Evolutionary conservation across 257 asterid genomes (phyloP).

Genomic region (Nicotiana paniculata): DNA sequence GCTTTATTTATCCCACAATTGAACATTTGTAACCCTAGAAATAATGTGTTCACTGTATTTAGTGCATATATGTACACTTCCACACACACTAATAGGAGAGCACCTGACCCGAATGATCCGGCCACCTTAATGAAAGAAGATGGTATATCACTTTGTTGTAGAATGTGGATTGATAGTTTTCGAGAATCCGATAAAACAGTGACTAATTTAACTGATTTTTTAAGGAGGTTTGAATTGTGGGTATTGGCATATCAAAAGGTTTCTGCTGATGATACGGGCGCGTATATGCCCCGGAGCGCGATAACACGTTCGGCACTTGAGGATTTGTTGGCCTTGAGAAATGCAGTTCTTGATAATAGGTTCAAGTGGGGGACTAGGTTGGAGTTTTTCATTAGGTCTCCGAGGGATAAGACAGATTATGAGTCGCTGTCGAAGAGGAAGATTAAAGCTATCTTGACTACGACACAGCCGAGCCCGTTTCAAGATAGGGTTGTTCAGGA

Average conservation of each 20-base stretch:
- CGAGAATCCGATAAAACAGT: conserved; percentile 59
- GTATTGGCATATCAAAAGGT: conserved; percentile 93
- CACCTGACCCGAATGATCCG: conserved; percentile 80
- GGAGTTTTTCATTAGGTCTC: conserved; percentile 78
- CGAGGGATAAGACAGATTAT: conserved; percentile 82
- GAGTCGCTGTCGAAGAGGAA: conserved; percentile 88
- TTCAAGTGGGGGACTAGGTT: conserved; percentile 96
- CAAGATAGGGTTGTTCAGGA: conserved; percentile 94
- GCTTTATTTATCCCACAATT: conserved; percentile 24
- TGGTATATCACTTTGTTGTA: conserved; percentile 67
- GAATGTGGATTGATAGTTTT: conserved; percentile 85
- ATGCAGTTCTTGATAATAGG: conserved; percentile 76
- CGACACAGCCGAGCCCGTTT: conserved; percentile 71
- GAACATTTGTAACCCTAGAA: conserved; percentile 13
- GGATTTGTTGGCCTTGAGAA: conserved; percentile 70
- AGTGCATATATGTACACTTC: conserved; percentile 41
- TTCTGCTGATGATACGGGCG: conserved; percentile 77
- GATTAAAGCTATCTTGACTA: conserved; percentile 73
- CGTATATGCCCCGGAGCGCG: conserved; percentile 73
- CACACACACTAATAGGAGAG: conserved; percentile 37
- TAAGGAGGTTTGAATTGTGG: conserved; percentile 95
- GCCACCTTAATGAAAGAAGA: conserved; percentile 90
- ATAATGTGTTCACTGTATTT: conserved; percentile 26
- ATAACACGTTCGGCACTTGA: conserved; percentile 73
- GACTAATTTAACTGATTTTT: conserved; percentile 53